These are phyloP conservation scores for Kregervanrija fluxuum DNA, from an alignment of 805 yeast species.

Conservation along the genomic window DNA sequence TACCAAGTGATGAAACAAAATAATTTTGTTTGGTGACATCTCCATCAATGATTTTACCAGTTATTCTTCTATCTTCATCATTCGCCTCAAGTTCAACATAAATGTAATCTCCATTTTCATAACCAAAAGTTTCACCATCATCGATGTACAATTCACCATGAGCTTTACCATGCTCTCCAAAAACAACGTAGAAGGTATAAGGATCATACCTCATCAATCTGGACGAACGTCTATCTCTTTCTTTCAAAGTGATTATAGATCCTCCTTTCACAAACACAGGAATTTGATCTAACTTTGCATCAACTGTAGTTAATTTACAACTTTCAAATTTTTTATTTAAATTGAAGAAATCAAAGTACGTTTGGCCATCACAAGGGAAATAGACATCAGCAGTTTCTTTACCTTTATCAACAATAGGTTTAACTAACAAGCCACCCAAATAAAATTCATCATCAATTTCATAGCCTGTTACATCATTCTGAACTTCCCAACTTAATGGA, in stretches of 20 bases:
- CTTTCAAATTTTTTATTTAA: constrained; percentile 24
- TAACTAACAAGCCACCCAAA: constrained; percentile 64
- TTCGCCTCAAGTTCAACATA: constrained; percentile 34
- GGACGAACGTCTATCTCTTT: constrained; percentile 74
- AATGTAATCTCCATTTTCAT: constrained; percentile 43
- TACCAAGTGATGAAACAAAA: constrained; percentile 22
- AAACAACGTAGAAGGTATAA: constrained; percentile 62
- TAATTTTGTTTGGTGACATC: constrained; percentile 5
- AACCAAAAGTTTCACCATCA: constrained; percentile 72
- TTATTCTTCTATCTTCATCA: constrained; percentile 27
- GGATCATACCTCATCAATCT: constrained; percentile 74
- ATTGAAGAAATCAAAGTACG: constrained; percentile 46
- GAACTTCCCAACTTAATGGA: constrained; percentile 57
- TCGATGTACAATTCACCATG: constrained; percentile 65
- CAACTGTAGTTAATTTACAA: constrained; percentile 33
- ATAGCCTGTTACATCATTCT: constrained; percentile 40
- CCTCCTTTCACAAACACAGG: constrained; percentile 83
- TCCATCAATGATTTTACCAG: constrained; percentile 21
- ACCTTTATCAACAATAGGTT: constrained; percentile 66
- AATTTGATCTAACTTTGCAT: constrained; percentile 48
- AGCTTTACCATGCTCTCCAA: constrained; percentile 34
- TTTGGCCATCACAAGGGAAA: constrained; percentile 44
- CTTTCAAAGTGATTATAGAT: constrained; percentile 56
- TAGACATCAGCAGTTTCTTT: constrained; percentile 34
- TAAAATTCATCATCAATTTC: constrained; percentile 78